phyloP scores from a whole-genome alignment of 768 basidiomycete genomes.

The Agaricus blazei region DNA sequence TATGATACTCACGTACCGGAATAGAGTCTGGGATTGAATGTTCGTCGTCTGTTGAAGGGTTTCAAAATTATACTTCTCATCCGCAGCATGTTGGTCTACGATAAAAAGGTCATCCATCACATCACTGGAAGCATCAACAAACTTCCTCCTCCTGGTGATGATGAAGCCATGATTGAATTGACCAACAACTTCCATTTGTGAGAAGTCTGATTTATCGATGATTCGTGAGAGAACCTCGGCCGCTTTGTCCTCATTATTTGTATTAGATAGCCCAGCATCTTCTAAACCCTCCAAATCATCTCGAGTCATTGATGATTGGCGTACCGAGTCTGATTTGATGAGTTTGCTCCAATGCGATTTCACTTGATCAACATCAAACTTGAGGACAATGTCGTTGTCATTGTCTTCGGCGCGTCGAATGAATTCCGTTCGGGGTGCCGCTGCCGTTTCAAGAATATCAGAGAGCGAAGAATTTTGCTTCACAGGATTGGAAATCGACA shows the following conservation, averaged over 20 bases:
- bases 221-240: constrained; percentile 74
- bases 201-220: constrained; percentile 86
- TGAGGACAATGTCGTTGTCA: constrained; percentile 24
- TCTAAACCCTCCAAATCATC: not conserved
- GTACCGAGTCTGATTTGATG: not conserved
- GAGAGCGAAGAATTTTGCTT: constrained; percentile 11
- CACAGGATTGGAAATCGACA: constrained; percentile 16
- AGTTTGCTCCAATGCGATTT: constrained; percentile 14
- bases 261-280: constrained; percentile 37
- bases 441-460: constrained; percentile 6
- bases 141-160: constrained; percentile 60
- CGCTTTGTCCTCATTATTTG: constrained; percentile 45
- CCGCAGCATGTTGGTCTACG: constrained; percentile 94
- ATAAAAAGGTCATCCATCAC: constrained; percentile 88
- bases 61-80: constrained; percentile 99
- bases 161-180: constrained; percentile 98
- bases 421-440: constrained; percentile 31
- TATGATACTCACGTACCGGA: constrained; percentile 49
- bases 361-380: constrained; percentile 23
- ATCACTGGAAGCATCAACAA: not conserved
- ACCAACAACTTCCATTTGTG: constrained; percentile 76
- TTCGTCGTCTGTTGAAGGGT: constrained; percentile 84
- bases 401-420: constrained; percentile 26
- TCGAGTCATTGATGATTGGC: constrained; percentile 1
- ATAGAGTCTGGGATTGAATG: constrained; percentile 81